Evolutionary conservation across 805 yeast species (phyloP), one percentile per base, ranked within the genome.

Genomic region (Kazachstania kunashirensis): DNA sequence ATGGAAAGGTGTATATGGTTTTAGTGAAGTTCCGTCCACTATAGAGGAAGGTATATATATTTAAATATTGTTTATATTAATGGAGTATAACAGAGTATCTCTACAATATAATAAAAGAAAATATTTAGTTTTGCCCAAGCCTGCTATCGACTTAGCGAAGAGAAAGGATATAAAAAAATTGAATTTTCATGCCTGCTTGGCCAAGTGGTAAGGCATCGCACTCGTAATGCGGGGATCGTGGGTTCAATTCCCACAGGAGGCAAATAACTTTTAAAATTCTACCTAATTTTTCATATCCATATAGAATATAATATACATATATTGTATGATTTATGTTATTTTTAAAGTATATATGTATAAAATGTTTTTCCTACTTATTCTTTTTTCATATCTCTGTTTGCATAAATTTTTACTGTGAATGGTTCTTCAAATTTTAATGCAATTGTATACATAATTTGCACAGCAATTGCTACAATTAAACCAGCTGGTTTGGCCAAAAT

Each of bases 381-480:
- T 29, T 38, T 37, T 36, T 37, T 62, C 31, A 63, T 59, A 42
- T 74, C 80, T 46, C 84, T 71, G 48, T 72, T 69, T n/a, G 89
- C 82, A 53, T 92, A 92, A 43, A 92, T 92, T 56, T 70, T 73
- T 17, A 83, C 95, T 16, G 98, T 92, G 68, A 88, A 92, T 12
- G 98, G 98, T 55, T 89, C 98, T 63, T 92, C 98, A 49, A 89
- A 85, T 37, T 71, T 59, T 53, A 86, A 71, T 2, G 96, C 98
- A 47, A 89, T 64, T 38, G 68, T 65, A 65, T 92, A 92, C 86
- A 89, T 81, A 30, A 77, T 57, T 52, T 73, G 77, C 6, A 92
- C 98, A 45, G 84, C 63, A 2, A 67, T 66, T 30, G 94, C 67
- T 20, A 86, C 75, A 33, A 76, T 62, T 33, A 92, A 52, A 18